These are phyloP conservation scores for Leucocoprinus leucothites DNA, from an alignment of 768 basidiomycete species.

Conservation along the genomic window DNA sequence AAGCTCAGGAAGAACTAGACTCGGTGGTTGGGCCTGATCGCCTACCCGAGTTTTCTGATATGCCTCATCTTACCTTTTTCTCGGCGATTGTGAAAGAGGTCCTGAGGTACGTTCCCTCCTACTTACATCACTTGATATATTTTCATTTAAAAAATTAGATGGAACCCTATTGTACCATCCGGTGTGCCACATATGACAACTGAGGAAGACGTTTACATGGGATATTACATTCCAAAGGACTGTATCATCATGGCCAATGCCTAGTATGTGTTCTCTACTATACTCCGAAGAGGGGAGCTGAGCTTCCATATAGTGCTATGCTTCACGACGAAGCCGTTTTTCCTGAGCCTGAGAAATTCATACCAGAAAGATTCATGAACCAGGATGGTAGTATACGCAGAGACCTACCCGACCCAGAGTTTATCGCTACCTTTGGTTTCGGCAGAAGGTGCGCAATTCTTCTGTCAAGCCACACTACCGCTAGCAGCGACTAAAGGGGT, in stretches of 20 bases:
- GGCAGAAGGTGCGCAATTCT: slow-evolving; percentile 18
- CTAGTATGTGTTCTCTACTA: slow-evolving; percentile 27
- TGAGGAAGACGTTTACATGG: slow-evolving; percentile 19
- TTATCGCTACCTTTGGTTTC: slow-evolving; percentile 25
- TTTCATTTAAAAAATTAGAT: neutral
- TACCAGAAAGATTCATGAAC: slow-evolving; percentile 35
- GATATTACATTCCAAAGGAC: slow-evolving; percentile 50
- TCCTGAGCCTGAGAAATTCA: slow-evolving; percentile 35
- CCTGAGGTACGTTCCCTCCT: neutral
- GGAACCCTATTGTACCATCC: neutral
- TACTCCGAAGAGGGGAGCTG: too few species aligned
- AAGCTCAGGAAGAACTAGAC: slow-evolving; percentile 27
- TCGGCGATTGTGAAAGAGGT: slow-evolving; percentile 23
- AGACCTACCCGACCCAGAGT: slow-evolving; percentile 21
- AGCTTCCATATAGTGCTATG: slow-evolving; percentile 29
- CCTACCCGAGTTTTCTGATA: slow-evolving; percentile 23
- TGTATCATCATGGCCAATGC: slow-evolving; percentile 43
- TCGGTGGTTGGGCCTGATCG: slow-evolving; percentile 20
- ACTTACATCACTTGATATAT: neutral
- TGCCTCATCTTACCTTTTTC: slow-evolving; percentile 22
- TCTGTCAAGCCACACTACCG: too few species aligned
- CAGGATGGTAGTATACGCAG: slow-evolving; percentile 16
- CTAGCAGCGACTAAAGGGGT: neutral
- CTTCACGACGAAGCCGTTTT: slow-evolving; percentile 33
- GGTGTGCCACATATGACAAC: slow-evolving; percentile 40